Evolutionary conservation across 108 stramenopile genomes (phyloP), one percentile per base, ranked within the genome.

Genomic region (Cyclostephanos tholiformis): DNA sequence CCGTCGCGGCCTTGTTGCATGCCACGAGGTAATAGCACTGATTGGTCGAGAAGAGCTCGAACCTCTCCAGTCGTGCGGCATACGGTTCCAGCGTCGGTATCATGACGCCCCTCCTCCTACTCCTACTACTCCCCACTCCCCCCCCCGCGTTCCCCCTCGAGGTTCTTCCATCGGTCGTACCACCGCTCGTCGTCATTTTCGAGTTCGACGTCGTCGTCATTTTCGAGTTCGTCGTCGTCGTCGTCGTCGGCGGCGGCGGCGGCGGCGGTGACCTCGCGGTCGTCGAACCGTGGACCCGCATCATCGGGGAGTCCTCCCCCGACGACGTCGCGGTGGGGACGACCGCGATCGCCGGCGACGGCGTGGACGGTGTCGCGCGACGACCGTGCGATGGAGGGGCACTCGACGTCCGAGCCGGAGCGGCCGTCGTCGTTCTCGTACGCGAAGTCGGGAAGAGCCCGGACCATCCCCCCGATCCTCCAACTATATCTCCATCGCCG

Each of bases 1-100:
- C 69, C 11, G 84, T 86, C 61, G 82, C 82, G 35, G 65, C 66
- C 68, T 89, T 89, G 66, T 93, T 87, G 64, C 86, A 88, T 13
- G 82, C 92, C 29, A 93, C 86, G 13, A 93, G 50, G 59, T 91
- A 93, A 69, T 91, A 93, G 46, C 87, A 88, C 70, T 91, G 92
- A 59, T 86, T 77, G 0, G 92, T 93, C 23, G 84, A 83, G 65
- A 91, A 93, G 17, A 93, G 59, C 76, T 93, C 90, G 65, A 89
- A 93, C 11, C 88, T 79, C 71, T 91, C 92, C 55, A 93, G 77
- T 59, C 87, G 88, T 44, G 73, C 78, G 58, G 88, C 70, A 65
- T 93, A 93, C 0, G 92, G 92, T 64, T 91, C 87, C 14, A 93
- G 65, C 7, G 85, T 67, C 9, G 74, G 74, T 0, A 26, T 14